These are phyloP conservation scores for Solidago caesia DNA, from an alignment of 129 eudicot species.

Conservation along the genomic window DNA sequence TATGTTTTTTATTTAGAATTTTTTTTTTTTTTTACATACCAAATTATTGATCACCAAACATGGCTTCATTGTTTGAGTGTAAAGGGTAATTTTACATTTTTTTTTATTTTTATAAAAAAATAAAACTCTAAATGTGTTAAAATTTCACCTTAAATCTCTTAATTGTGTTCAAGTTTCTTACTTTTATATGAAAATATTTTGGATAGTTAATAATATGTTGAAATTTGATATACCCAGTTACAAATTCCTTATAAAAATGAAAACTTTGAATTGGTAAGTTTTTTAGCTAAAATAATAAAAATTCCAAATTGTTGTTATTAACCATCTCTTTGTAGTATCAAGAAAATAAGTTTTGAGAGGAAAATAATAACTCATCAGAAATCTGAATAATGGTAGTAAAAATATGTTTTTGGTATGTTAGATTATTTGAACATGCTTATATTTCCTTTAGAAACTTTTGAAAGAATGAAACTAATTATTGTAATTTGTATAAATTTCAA, in stretches of 20 bases:
- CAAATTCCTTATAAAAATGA: neutral
- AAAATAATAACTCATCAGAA: too few species aligned
- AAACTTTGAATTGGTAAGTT: too few species aligned
- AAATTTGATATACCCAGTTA: constrained; percentile 11
- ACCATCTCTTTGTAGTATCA: too few species aligned
- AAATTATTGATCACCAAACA: constrained; percentile 7
- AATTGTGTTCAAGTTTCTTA: neutral
- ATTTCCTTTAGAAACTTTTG: too few species aligned
- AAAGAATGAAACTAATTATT: too few species aligned
- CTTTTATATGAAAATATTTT: neutral
- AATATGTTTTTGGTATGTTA: too few species aligned
- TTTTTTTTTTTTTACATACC: neutral
- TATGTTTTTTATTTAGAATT: neutral
- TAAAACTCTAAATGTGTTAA: neutral
- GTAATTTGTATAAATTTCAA: neutral
- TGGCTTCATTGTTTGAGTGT: neutral
- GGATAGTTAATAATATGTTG: neutral
- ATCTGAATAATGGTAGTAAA: too few species aligned
- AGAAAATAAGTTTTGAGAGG: too few species aligned
- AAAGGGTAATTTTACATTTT: neutral
- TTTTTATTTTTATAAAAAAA: neutral
- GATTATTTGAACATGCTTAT: too few species aligned
- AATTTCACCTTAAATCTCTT: neutral
- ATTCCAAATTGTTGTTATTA: too few species aligned
- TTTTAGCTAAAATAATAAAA: neutral